Evolutionary conservation across 768 basidiomycete species (phyloP), one percentile per base, ranked within the genome.

Genomic region (Suillus weaverae): DNA sequence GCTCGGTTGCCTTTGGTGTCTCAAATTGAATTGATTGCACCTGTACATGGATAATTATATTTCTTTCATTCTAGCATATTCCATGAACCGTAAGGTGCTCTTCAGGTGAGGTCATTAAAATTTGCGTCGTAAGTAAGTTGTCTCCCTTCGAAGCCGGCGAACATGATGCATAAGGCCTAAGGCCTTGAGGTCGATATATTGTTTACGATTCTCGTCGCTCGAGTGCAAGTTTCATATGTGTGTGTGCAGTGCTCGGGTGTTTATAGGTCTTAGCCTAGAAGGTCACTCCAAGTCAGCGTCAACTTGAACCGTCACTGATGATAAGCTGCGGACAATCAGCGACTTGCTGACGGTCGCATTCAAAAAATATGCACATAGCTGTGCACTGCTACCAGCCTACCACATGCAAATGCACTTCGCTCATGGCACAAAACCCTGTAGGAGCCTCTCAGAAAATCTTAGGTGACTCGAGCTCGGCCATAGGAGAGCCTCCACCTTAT

Each of bases 1-100:
- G 56, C 54, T 33, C 39, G n/a, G 39, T 66, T 56, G 66, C 50
- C 48, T 41, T 64, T 20, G 32, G 44, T 65, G 70, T 69, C 63
- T 53, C 53, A 41, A 76, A 54, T 63, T 57, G 59, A 67, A 70
- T 63, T 60, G 68, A 64, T 68, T 48, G 64, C 57, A 63, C n/a
- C 43, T 68, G 70, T 71, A 70, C 63, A 60, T 63, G 70, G 62
- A 64, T 70, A 67, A 66, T 59, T 60, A 62, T 64, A 9, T 41
- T 39, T 39, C 57, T 26, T 59, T 57, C 56, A 18, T 39, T 59
- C 57, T 59, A 41, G 39, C 18, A 30, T 59, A 18, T 41, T 30
- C 11, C 11, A 41, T 59, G 26, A 61, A 53, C 20, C 22, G 60
- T 30, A 10, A 60, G 61, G 26, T 11, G 54, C 30, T 38, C 36